Evolutionary conservation across 176 grass and related monocot genomes (phyloP), one percentile per base, ranked within the genome.

Genomic region (Eremochloa ophiuroides): DNA sequence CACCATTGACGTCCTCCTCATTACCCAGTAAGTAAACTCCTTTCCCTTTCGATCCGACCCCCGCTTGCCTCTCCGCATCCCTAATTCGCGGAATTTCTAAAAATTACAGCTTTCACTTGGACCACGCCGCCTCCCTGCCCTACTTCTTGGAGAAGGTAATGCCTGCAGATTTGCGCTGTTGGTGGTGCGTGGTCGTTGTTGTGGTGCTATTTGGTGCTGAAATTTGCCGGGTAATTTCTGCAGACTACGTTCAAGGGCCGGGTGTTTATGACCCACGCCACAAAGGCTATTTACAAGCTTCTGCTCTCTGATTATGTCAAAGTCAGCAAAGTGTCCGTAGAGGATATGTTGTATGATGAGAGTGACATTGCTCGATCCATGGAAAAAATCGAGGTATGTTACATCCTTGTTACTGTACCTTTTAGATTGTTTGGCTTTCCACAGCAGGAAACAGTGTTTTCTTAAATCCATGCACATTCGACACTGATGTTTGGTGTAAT

Each of bases 241-340:
- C 90, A 98, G 95, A 94, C 92, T 1, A 98, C 92, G 3, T 98
- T 98, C 75, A 92, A 82, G 83, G 94, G 94, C 34, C 63, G 92
- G 39, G 92, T 97, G 75, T 97, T 94, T 77, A 97, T 98, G 95
- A 98, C 95, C 61, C 95, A 98, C 60, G 90, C 95, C 31, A 98
- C 95, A 26, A 94, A 98, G 77, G 95, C 95, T 72, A 98, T 98
- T 71, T 98, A 98, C 78, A 92, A 80, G 71, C 75, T 98, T 14
- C 66, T 98, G 73, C 81, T 98, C 29, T 91, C 84, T 0, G 95
- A 98, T 82, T 98, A 98, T 48, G 95, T 98, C 64, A 98, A 98
- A 73, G 95, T 98, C 35, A 98, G 95, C 88, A 98, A 98, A 85
- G 92, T 98, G 44, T 94, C 95, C 6, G 92, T 94, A 22, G 95